Conservation (phyloP, 257 asterid species). For the Fraxinus cuspidata region DNA sequence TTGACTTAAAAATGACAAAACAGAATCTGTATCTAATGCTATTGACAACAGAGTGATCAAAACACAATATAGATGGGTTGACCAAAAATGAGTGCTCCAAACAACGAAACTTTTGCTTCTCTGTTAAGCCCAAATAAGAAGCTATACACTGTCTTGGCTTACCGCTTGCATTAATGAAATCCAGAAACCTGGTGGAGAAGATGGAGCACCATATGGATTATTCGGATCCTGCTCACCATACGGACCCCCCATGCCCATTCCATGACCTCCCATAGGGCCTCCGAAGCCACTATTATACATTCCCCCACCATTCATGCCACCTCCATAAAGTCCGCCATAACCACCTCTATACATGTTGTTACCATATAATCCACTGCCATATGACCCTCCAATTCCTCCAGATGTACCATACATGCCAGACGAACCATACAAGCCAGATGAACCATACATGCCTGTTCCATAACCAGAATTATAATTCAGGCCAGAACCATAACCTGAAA, state of each 20-base stretch:
- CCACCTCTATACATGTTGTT: constrained; percentile 89
- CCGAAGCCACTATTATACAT: constrained; percentile 74
- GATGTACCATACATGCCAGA: constrained; percentile 34
- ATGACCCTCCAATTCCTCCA: constrained; percentile 67
- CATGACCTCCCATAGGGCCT: constrained; percentile 68
- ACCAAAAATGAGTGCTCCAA: neutral
- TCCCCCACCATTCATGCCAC: constrained; percentile 78
- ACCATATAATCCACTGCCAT: constrained; percentile 86
- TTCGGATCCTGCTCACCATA: constrained; percentile 82
- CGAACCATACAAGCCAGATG: constrained; percentile 19
- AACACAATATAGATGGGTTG: neutral
- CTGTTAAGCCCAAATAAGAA: neutral
- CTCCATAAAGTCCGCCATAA: constrained; percentile 74
- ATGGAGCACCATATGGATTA: constrained; percentile 83
- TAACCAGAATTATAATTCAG: constrained; percentile 63
- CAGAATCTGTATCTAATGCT: constrained; percentile 10
- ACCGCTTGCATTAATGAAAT: constrained; percentile 93
- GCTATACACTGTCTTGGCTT: constrained; percentile 26
- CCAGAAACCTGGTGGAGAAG: constrained; percentile 94
- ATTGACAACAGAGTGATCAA: neutral
- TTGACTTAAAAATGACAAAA: constrained; percentile 15
- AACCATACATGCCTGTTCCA: constrained; percentile 50
- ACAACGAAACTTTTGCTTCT: neutral
- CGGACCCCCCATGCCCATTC: constrained; percentile 85
- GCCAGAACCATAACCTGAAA: constrained; percentile 67